Percentiles rank a stretch among this genome's conserved stretches.
phyloP scores from a whole-genome alignment of 805 yeast species.

The Jamesozyma hellenica region DNA sequence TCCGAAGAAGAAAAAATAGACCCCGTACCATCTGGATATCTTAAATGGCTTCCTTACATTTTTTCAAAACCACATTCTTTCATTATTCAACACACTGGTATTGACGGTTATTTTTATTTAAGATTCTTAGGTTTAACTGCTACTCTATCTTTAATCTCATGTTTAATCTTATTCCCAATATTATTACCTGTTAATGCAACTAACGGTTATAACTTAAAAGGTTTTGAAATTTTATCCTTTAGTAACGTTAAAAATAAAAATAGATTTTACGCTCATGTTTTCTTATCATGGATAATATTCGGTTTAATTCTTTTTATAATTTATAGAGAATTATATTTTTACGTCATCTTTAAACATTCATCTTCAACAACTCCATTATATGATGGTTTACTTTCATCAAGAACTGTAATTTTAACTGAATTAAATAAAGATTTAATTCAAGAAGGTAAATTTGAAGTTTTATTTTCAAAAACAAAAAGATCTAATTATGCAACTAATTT shows the following conservation, averaged over 20 bases:
- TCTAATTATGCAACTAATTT: conserved; percentile 59
- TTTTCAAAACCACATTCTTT: conserved; percentile 48
- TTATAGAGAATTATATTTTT: conserved; percentile 65
- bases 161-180: conserved; percentile 53
- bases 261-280: conserved; percentile 64
- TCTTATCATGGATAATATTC: conserved; percentile 64
- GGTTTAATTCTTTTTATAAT: conserved; percentile 56
- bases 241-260: conserved; percentile 54
- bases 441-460: conserved; percentile 42
- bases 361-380: conserved; percentile 63
- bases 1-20: conserved; percentile 47
- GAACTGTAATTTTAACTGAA: conserved; percentile 65
- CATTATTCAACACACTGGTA: conserved; percentile 57
- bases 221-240: conserved; percentile 57
- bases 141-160: conserved; percentile 42
- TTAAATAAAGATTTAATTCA: conserved; percentile 40
- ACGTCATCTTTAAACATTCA: conserved; percentile 62
- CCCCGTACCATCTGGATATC: conserved; percentile 53
- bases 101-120: conserved; percentile 69
- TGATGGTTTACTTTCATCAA: conserved; percentile 57
- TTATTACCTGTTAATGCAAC: conserved; percentile 68
- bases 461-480: conserved; percentile 53
- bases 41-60: conserved; percentile 47
- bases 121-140: conserved; percentile 53
- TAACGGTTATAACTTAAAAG: conserved; percentile 44